A percentile compares a stretch with the other conserved stretches of the same genome.
These are phyloP conservation scores for Ustilago shanxiensis DNA, from an alignment of 1,284 basidiomycete species.

Conservation along the genomic window DNA sequence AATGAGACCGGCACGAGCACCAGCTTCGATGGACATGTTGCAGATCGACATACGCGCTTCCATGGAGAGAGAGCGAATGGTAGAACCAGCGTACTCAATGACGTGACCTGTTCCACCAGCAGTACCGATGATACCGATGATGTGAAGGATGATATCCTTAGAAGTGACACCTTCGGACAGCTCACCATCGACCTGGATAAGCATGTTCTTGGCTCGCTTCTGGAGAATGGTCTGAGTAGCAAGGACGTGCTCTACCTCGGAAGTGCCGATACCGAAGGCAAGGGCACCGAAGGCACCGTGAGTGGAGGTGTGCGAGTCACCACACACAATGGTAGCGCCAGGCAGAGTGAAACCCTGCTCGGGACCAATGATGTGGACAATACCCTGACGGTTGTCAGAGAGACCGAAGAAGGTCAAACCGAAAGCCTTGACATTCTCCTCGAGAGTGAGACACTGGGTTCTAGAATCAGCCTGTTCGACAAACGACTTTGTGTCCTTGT, in stretches of 20 bases:
- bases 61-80: slow-evolving; percentile 66
- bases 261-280: slow-evolving; percentile 69
- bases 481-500: slow-evolving; percentile 67
- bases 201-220: slow-evolving; percentile 69
- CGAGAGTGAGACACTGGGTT: slow-evolving; percentile 67
- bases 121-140: slow-evolving; percentile 69
- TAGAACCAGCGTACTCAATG: slow-evolving; percentile 66
- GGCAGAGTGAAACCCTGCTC: slow-evolving; percentile 69
- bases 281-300: slow-evolving; percentile 69
- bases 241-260: slow-evolving; percentile 69
- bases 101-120: slow-evolving; percentile 68
- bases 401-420: slow-evolving; percentile 69
- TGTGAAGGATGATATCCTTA: slow-evolving; percentile 68
- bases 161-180: slow-evolving; percentile 66
- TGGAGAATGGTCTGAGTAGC: slow-evolving; percentile 68
- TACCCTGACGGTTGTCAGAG: slow-evolving; percentile 67
- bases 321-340: slow-evolving; percentile 67
- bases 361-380: slow-evolving; percentile 69
- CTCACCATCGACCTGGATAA: slow-evolving; percentile 67
- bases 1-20: slow-evolving; percentile 69
- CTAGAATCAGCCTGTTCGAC: slow-evolving; percentile 67
- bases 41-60: slow-evolving; percentile 69
- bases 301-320: slow-evolving; percentile 69
- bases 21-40: slow-evolving; percentile 70
- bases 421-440: slow-evolving; percentile 68